A percentile compares a stretch with the other conserved stretches of the same genome.
Conservation (phyloP, 2,329 filamentous ascomycete genomes). For the Diplodia corticola region DNA sequence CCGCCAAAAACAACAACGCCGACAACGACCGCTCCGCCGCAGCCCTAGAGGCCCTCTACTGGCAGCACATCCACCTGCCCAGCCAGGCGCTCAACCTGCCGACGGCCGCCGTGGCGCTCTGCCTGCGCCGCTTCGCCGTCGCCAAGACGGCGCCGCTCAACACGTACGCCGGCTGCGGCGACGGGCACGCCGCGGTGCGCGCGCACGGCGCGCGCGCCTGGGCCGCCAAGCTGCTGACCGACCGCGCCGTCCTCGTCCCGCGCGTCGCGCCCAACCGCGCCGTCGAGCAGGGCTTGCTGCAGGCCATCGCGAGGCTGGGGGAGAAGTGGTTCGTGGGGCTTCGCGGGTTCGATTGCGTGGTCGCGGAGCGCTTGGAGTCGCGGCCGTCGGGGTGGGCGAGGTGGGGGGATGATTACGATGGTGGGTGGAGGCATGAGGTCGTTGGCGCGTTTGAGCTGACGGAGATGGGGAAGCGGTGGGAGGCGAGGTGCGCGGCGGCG, state of each 20-base stretch:
- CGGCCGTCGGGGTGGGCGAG: not conserved
- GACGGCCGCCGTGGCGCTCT: not conserved
- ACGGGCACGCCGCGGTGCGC: not conserved
- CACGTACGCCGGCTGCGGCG: not conserved
- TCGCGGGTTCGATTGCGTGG: not conserved
- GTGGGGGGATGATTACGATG: not conserved
- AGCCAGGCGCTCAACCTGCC: not conserved
- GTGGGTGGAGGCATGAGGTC: conserved; percentile 18
- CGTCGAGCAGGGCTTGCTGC: not conserved
- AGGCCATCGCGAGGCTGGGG: not conserved
- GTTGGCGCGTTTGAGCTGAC: conserved; percentile 21
- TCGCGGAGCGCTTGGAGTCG: not conserved
- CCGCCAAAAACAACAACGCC: not conserved
- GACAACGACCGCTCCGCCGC: no score
- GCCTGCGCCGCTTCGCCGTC: not conserved
- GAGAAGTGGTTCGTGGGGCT: not conserved
- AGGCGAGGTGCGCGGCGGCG: not conserved
- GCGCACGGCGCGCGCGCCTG: not conserved
- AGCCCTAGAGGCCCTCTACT: not conserved
- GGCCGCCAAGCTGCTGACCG: no score
- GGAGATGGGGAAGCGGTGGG: conserved; percentile 13
- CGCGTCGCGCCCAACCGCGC: not conserved
- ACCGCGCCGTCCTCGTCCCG: no score
- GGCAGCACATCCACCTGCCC: not conserved
- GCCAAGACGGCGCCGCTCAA: not conserved